Percentiles rank a stretch among this genome's conserved stretches.
Evolutionary conservation across 345 rosid species (phyloP).

Genomic region (Brassica juncea): DNA sequence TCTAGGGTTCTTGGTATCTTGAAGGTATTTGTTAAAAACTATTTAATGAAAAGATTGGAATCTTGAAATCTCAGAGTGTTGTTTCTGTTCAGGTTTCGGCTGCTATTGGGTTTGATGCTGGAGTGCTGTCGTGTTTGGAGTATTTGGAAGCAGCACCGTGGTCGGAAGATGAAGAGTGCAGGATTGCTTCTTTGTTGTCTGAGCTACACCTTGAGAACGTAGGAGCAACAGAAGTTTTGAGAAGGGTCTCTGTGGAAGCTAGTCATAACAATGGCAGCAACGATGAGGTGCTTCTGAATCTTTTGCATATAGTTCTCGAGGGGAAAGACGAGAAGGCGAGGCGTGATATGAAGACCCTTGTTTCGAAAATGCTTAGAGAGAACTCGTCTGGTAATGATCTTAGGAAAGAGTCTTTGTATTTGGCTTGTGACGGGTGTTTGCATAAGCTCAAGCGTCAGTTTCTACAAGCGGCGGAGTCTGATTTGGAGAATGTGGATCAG

Average conservation of each 20-base stretch:
- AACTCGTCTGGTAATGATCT: slow-evolving; percentile 88
- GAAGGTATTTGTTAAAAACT: slow-evolving; percentile 53
- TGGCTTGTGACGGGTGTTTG: slow-evolving; percentile 84
- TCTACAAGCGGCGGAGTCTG: slow-evolving; percentile 66
- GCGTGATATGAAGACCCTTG: slow-evolving; percentile 96
- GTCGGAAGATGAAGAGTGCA: slow-evolving; percentile 98
- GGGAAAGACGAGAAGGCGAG: slow-evolving; percentile 97
- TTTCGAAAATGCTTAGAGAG: slow-evolving; percentile 93
- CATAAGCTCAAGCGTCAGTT: slow-evolving; percentile 62
- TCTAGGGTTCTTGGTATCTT: slow-evolving; percentile 85
- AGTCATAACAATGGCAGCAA: slow-evolving; percentile 34
- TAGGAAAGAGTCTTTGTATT: slow-evolving; percentile 81
- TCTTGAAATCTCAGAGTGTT: slow-evolving; percentile 17
- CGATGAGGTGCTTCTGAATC: slow-evolving; percentile 82
- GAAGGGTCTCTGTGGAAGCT: slow-evolving; percentile 83
- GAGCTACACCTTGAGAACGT: slow-evolving; percentile 89
- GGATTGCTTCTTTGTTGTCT: slow-evolving; percentile 76
- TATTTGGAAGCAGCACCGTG: slow-evolving; percentile 99
- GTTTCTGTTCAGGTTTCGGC: slow-evolving; percentile 76
- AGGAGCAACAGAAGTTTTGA: slow-evolving; percentile 91
- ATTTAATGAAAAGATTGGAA: not conserved
- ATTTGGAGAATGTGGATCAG: slow-evolving; percentile 63
- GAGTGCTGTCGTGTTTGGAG: slow-evolving; percentile 92
- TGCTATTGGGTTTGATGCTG: slow-evolving; percentile 95
- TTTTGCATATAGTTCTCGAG: slow-evolving; percentile 85